Evolutionary conservation across 2,329 filamentous ascomycete species (phyloP), one percentile per base, ranked within the genome.

Genomic region (Clonostachys solani): DNA sequence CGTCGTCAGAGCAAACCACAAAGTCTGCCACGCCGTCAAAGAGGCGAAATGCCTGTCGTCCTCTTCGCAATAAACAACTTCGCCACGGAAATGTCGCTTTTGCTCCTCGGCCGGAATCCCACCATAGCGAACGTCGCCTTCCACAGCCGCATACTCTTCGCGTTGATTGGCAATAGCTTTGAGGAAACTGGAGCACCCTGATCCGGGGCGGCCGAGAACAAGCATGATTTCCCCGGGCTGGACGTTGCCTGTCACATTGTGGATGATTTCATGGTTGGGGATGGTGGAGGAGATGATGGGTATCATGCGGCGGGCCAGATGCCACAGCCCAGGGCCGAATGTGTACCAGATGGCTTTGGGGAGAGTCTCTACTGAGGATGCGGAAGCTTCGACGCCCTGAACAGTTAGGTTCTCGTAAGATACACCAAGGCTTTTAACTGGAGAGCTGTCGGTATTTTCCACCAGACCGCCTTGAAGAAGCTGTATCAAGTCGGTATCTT

Each of bases 51-150:
- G 87, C 16, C 80, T 74, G 56, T 91, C 86, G 53, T 90, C 86
- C 61, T 92, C 87, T 12, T 80, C 80, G 54, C 88, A 89, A 62
- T 91, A 91, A 55, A 83, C 85, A 59, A 89, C 86, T 60, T 91
- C 87, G 36, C 87, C 87, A 42, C 85, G 75, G 62, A 86, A 91
- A 51, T 78, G 72, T 58, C 83, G 82, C 56, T 78, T 74, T 57
- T 88, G 84, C 55, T 85, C 81, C 29, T 79, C 71, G 0, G 87
- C 84, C 2, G 83, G 67, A 13, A 91, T 84, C 12, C 85, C 86
- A 40, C 85, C 86, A 54, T 92, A 92, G 4, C 73, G 77, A 5
- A 92, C 78, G 2, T 87, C 78, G 17, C 88, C 88, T 5, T 78
- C 72, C 7, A 92, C 84, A 4, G 68, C 74, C 2, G 83, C 83